Conservation (phyloP, 768 basidiomycete species). For the Leucocoprinus sp. region DNA sequence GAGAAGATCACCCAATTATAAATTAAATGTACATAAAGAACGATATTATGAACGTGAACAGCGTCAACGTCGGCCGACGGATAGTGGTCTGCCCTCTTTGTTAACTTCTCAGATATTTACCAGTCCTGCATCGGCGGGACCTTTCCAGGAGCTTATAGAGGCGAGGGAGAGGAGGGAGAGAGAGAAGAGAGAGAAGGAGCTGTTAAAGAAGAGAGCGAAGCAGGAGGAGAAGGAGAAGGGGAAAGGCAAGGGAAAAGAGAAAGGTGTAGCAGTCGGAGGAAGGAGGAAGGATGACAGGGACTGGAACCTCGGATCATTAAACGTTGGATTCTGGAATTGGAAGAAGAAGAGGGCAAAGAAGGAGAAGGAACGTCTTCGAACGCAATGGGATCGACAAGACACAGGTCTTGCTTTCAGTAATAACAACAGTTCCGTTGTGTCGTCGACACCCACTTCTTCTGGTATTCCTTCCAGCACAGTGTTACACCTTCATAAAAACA, state of each 20-base stretch:
- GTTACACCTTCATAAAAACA: too few relatives aligned
- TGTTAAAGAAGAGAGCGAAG: constrained; percentile 9
- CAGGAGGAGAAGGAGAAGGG: constrained; percentile 13
- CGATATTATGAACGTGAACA: background rate
- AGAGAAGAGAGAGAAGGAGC: constrained; percentile 23
- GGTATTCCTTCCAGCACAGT: too few relatives aligned
- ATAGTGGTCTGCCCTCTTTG: background rate
- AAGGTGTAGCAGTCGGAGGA: too few relatives aligned
- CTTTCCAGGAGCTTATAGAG: constrained; percentile 1
- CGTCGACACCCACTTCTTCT: background rate
- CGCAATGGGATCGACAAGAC: background rate
- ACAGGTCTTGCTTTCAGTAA: background rate
- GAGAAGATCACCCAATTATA: too few relatives aligned
- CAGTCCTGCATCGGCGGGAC: background rate
- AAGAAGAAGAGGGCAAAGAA: constrained; percentile 7
- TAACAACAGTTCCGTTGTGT: background rate
- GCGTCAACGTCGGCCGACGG: background rate
- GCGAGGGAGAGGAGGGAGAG: constrained; percentile 14
- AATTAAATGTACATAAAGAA: background rate
- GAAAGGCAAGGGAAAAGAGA: constrained; percentile 13
- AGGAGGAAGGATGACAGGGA: constrained; percentile 2
- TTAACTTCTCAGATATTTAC: constrained; percentile 2
- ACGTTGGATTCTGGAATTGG: constrained; percentile 7
- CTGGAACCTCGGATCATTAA: constrained; percentile 5
- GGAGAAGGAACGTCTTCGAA: background rate